Percentiles rank a stretch among this genome's conserved stretches.
Evolutionary conservation across 768 basidiomycete species (phyloP).

Genomic region (Lentinula guzmanii): DNA sequence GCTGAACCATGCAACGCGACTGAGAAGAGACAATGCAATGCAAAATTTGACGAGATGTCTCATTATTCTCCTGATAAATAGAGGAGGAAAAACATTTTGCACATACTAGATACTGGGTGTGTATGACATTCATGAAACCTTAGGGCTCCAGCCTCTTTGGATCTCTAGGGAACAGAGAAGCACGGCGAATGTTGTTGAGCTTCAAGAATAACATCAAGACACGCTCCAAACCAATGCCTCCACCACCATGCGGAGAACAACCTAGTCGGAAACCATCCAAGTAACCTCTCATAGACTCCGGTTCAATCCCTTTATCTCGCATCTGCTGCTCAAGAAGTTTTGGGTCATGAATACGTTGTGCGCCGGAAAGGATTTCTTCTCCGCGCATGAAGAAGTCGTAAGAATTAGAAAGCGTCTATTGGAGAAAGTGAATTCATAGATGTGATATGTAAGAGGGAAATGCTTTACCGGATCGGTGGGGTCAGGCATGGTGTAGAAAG

Average conservation of each 20-base stretch:
- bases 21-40: no score
- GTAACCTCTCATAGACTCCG: slow-evolving; percentile 87
- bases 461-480: slow-evolving; percentile 72
- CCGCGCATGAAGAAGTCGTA: slow-evolving; percentile 99
- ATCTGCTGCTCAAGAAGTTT: slow-evolving; percentile 77
- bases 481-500: slow-evolving; percentile 99
- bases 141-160: slow-evolving; percentile 91
- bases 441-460: not conserved
- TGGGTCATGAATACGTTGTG: slow-evolving; percentile 95
- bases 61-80: no score
- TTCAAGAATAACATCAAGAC: slow-evolving; percentile 98
- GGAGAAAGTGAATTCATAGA: slow-evolving; percentile 7
- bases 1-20: no score
- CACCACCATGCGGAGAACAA: slow-evolving; percentile 94
- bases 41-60: no score
- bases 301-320: slow-evolving; percentile 83
- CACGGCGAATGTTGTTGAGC: slow-evolving; percentile 90
- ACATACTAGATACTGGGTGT: not conserved
- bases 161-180: slow-evolving; percentile 93
- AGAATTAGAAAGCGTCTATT: slow-evolving; percentile 86
- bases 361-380: slow-evolving; percentile 97
- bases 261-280: slow-evolving; percentile 93
- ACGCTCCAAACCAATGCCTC: slow-evolving; percentile 91
- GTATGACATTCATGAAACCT: slow-evolving; percentile 6
- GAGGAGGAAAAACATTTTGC: no score